A percentile compares a stretch with the other conserved stretches of the same genome.
phyloP scores from a whole-genome alignment of 2,329 filamentous ascomycete species.

The Xylariaceae sp. region DNA sequence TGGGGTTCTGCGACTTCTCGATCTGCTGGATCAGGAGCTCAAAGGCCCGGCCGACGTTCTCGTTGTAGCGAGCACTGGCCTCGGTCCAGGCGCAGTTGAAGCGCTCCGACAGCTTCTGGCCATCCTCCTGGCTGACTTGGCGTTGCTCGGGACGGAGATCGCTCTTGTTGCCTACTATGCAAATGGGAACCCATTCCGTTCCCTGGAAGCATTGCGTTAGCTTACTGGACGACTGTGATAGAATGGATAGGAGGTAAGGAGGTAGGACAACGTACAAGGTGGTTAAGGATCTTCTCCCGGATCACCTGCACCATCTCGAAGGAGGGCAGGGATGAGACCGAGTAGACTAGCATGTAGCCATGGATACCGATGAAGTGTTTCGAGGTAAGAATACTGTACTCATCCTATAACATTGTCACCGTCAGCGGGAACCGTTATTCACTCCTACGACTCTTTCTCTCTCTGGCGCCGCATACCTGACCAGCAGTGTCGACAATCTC shows the following conservation, averaged over 20 bases:
- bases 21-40: slow-evolving; percentile 92
- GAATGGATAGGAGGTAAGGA: neutral
- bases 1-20: slow-evolving; percentile 87
- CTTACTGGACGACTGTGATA: neutral
- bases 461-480: slow-evolving; percentile 53
- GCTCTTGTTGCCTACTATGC: slow-evolving; percentile 95
- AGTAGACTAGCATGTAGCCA: slow-evolving; percentile 97
- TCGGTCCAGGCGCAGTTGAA: slow-evolving; percentile 93
- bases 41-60: slow-evolving; percentile 88
- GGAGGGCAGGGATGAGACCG: slow-evolving; percentile 86
- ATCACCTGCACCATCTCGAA: slow-evolving; percentile 98
- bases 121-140: slow-evolving; percentile 81
- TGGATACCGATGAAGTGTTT: slow-evolving; percentile 99
- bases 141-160: slow-evolving; percentile 89
- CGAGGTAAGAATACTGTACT: slow-evolving; percentile 96
- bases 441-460: too few relatives aligned
- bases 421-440: too few relatives aligned
- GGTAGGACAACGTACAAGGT: slow-evolving; percentile 60
- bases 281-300: slow-evolving; percentile 93
- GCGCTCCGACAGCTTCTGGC: slow-evolving; percentile 76
- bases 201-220: slow-evolving; percentile 41
- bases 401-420: slow-evolving; percentile 57
- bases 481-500: slow-evolving; percentile 98
- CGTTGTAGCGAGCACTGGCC: slow-evolving; percentile 87
- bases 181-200: slow-evolving; percentile 84